Conservation (phyloP, 192 early-diverging fungal species). For the Pecoramyces ruminantium region DNA sequence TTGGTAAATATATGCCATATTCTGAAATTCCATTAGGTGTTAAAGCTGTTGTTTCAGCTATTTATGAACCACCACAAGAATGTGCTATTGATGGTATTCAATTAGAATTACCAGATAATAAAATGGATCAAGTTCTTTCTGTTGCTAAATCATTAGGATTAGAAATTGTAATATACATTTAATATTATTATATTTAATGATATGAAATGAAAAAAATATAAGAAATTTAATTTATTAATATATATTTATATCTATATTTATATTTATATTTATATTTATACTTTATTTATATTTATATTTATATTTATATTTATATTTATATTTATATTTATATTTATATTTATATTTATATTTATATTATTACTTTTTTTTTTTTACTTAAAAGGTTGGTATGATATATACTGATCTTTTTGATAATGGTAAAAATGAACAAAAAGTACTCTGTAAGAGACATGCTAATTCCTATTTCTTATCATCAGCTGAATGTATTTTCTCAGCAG, state of each 20-base stretch:
- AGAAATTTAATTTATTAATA: too few relatives aligned
- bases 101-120: slow-evolving; percentile 21
- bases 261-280: too few relatives aligned
- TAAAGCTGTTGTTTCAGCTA: slow-evolving; percentile 84
- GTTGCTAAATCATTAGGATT: slow-evolving; percentile 20
- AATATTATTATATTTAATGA: too few relatives aligned
- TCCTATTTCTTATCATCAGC: slow-evolving; percentile 87
- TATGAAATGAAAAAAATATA: too few relatives aligned
- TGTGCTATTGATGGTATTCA: slow-evolving; percentile 55
- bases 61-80: slow-evolving; percentile 86
- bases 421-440: slow-evolving; percentile 54
- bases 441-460: slow-evolving; percentile 75
- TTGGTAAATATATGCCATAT: slow-evolving; percentile 80
- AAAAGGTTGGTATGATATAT: slow-evolving; percentile 73
- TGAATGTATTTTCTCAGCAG: slow-evolving; percentile 70
- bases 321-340: too few relatives aligned
- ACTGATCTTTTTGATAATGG: slow-evolving; percentile 80
- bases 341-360: neutral
- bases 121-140: slow-evolving; percentile 11
- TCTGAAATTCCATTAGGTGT: slow-evolving; percentile 83
- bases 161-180: slow-evolving; percentile 14
- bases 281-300: too few relatives aligned
- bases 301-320: too few relatives aligned
- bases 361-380: neutral
- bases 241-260: too few relatives aligned